Conservation (phyloP, 1,284 basidiomycete genomes). For the Cutaneotrichosporon cyanovorans region DNA sequence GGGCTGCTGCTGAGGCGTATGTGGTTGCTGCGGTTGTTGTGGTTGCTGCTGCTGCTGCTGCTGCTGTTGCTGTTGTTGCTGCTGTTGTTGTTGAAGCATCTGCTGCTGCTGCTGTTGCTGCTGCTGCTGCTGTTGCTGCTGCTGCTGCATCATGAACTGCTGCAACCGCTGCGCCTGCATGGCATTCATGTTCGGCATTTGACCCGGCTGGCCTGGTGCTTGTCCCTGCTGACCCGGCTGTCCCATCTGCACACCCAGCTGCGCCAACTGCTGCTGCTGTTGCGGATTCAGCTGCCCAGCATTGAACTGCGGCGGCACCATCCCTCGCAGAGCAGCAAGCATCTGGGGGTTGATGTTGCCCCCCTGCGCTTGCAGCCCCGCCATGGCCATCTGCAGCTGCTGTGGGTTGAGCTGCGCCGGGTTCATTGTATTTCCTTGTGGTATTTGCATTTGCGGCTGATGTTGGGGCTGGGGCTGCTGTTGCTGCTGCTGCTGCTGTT, state of each 20-base stretch:
- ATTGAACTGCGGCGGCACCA: slow-evolving; percentile 4
- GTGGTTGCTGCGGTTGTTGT: slow-evolving; percentile 15
- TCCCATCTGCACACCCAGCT: slow-evolving; percentile 2
- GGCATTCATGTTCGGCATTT: not conserved
- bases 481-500: slow-evolving; percentile 16
- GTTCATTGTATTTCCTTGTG: not conserved
- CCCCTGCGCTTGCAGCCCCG: slow-evolving; percentile 14
- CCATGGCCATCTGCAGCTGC: slow-evolving; percentile 31
- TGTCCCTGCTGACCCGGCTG: not conserved
- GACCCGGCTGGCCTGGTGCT: not conserved
- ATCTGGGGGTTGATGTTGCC: slow-evolving; percentile 13
- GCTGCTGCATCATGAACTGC: slow-evolving; percentile 24
- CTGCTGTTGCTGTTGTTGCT: slow-evolving; percentile 17
- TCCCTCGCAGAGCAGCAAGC: slow-evolving; percentile 15
- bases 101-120: slow-evolving; percentile 15
- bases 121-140: slow-evolving; percentile 24
- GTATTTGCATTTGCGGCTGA: not conserved
- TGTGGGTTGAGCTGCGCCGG: slow-evolving; percentile 19
- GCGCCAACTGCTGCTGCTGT: slow-evolving; percentile 12
- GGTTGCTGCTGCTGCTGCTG: slow-evolving; percentile 16
- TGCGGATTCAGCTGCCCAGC: slow-evolving; percentile 11
- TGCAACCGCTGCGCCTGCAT: slow-evolving; percentile 16
- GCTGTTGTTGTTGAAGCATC: slow-evolving; percentile 15
- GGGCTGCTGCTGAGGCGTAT: slow-evolving; percentile 26
- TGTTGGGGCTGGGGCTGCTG: slow-evolving; percentile 22